Percentiles rank a stretch among this genome's conserved stretches.
Conservation (phyloP, 164 flowering plant genomes). For the Platanus orientalis region DNA sequence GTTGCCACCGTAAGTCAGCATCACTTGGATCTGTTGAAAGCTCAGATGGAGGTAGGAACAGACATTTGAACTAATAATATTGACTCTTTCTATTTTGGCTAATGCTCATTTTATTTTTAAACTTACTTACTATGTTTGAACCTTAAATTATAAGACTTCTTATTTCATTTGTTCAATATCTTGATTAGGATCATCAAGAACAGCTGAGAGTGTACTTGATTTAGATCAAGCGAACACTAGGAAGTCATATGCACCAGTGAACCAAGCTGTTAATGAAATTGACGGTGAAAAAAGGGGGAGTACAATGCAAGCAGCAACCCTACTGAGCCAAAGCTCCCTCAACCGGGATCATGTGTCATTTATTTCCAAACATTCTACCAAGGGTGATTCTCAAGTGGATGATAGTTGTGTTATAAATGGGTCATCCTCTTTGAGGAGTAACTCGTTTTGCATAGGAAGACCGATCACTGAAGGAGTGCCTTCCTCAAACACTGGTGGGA, state of each 20-base stretch:
- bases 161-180: conserved; percentile 2
- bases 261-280: conserved; percentile 17
- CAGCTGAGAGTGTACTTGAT: conserved; percentile 43
- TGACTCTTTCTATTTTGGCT: too few relatives aligned
- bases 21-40: conserved; percentile 59
- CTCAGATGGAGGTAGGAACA: conserved; percentile 54
- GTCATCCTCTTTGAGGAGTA: conserved; percentile 22
- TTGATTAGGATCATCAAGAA: conserved; percentile 47
- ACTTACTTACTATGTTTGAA: too few relatives aligned
- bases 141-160: neutral
- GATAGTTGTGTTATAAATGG: conserved; percentile 26
- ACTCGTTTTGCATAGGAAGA: conserved; percentile 24
- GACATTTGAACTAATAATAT: neutral
- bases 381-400: neutral
- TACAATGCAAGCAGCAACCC: neutral
- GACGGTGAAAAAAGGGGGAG: conserved; percentile 12
- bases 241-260: conserved; percentile 15
- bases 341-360: neutral
- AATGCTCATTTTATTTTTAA: too few relatives aligned
- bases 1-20: conserved; percentile 48
- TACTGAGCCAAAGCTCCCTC: neutral
- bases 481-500: conserved; percentile 25
- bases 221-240: conserved; percentile 38
- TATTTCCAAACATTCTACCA: conserved; percentile 4
- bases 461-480: conserved; percentile 25